Percentiles rank a stretch among this genome's conserved stretches.
Conservation (phyloP, 257 asterid species). For the Przewalskia tangutica region DNA sequence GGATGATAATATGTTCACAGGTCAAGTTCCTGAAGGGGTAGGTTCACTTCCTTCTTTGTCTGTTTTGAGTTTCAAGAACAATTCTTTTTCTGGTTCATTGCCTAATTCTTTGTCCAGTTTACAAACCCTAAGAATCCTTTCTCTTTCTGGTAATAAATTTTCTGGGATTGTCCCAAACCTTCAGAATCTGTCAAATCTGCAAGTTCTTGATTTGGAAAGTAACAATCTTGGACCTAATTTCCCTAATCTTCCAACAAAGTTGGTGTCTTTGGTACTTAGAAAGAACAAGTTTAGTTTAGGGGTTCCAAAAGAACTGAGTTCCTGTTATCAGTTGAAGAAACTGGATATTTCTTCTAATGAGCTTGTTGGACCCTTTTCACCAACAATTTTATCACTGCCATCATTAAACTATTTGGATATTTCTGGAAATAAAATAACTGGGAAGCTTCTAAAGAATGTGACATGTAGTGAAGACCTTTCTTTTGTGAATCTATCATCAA, state of each 20-base stretch:
- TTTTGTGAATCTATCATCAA: constrained; percentile 50
- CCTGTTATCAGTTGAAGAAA: constrained; percentile 46
- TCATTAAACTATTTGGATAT: constrained; percentile 52
- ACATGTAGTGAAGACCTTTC: constrained; percentile 41
- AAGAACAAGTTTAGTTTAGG: constrained; percentile 50
- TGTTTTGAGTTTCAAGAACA: constrained; percentile 66
- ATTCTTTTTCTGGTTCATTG: constrained; percentile 45
- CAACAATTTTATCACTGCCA: constrained; percentile 43
- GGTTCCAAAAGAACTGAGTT: constrained; percentile 29
- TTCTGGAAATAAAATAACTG: constrained; percentile 61
- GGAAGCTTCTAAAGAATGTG: constrained; percentile 46
- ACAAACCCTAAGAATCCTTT: constrained; percentile 40
- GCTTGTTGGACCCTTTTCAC: constrained; percentile 43
- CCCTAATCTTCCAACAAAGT: constrained; percentile 43
- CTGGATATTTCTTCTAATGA: constrained; percentile 55
- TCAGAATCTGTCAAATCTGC: constrained; percentile 47
- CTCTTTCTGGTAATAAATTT: constrained; percentile 42
- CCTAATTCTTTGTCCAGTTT: constrained; percentile 36
- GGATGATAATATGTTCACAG: constrained; percentile 53
- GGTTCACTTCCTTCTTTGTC: constrained; percentile 32
- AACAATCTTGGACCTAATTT: constrained; percentile 64
- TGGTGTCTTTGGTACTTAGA: constrained; percentile 52
- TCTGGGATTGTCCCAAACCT: constrained; percentile 48
- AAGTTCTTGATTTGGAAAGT: constrained; percentile 55
- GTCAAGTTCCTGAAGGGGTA: constrained; percentile 50